Evolutionary conservation across 2,329 filamentous ascomycete species (phyloP), one percentile per base, ranked within the genome.

Genomic region (Cordyceps fumosorosea): DNA sequence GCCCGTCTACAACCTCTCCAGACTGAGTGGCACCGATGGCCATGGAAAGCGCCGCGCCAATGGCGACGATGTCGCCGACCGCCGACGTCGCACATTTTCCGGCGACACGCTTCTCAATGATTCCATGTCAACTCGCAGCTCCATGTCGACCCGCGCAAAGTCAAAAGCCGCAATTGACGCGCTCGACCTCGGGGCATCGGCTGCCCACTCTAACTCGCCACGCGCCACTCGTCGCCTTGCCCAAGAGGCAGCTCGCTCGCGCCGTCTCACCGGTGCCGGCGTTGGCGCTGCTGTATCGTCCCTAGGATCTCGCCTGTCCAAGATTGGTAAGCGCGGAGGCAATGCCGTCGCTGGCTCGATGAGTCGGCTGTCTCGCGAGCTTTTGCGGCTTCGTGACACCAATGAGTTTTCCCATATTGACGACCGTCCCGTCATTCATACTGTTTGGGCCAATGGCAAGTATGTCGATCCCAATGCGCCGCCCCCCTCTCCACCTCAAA

Each of bases 401-500:
- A 83, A 85, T 63, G 85, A 88, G 67, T 88, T 80, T 64, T 76
- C 81, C 0, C 79, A 81, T 53, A 81, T 87, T 24, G 85, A 88
- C 60, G 80, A 80, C 16, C 76, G 80, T 58, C 84, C 84, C 5
- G 80, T 88, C 4, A 50, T 82, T 8, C 78, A 83, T 66, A 86
- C 83, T 1, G 78, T 85, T 29, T 88, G 85, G 85, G 83, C 82
- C 67, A 88, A 87, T 65, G 85, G 85, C 62, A 88, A 88, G 70
- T 82, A 80, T 62, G 75, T 88, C 47, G 76, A 80, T 45, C 77
- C 77, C 62, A 77, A 77, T 56, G 75, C 75, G 45, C 70, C 74
- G 3, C 69, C 73, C 0, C 71, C 74, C 44, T 74, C 77, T 48
- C 75, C 75, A 6, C 68, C 72, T 11, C 71, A 67, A 56, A 79